phyloP scores from a whole-genome alignment of 2,329 filamentous ascomycete species.

The Botrytis sinoallii region DNA sequence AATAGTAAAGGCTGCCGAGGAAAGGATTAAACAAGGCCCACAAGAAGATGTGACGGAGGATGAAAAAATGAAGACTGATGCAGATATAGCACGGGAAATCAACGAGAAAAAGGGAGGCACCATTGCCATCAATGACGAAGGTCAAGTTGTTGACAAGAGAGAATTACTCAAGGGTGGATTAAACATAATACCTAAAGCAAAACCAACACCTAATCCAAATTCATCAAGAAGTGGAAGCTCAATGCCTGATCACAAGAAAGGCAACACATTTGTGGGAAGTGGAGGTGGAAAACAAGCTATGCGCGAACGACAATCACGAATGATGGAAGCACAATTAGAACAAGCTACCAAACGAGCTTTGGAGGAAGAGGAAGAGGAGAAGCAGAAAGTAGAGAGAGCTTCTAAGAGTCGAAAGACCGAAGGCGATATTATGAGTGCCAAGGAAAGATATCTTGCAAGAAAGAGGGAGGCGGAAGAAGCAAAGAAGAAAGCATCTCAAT shows the following conservation, averaged over 20 bases:
- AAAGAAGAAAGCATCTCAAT: slow-evolving; percentile 47
- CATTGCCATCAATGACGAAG: slow-evolving; percentile 75
- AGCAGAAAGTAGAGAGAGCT: slow-evolving; percentile 58
- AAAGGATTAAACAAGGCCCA: slow-evolving; percentile 46
- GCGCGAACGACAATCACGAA: slow-evolving; percentile 71
- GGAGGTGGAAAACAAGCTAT: slow-evolving; percentile 60
- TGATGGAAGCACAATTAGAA: slow-evolving; percentile 76
- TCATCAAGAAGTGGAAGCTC: slow-evolving; percentile 24
- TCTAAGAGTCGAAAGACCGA: slow-evolving; percentile 77
- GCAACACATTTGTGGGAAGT: slow-evolving; percentile 42
- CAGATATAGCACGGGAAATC: slow-evolving; percentile 64
- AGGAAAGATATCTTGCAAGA: slow-evolving; percentile 74
- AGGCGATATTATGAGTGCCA: slow-evolving; percentile 71
- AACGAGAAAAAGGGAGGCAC: slow-evolving; percentile 56
- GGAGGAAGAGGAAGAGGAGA: slow-evolving; percentile 65
- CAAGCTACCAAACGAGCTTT: slow-evolving; percentile 68
- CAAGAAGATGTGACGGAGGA: slow-evolving; percentile 40
- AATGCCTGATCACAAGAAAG: slow-evolving; percentile 31
- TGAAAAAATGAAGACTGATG: slow-evolving; percentile 52
- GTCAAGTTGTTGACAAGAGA: slow-evolving; percentile 80
- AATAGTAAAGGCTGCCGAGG: slow-evolving; percentile 64
- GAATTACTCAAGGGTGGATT: slow-evolving; percentile 73
- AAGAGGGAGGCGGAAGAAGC: slow-evolving; percentile 72
- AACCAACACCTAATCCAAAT: slow-evolving; percentile 40
- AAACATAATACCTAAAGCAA: slow-evolving; percentile 66